Percentiles rank a stretch among this genome's conserved stretches.
Evolutionary conservation across 2,329 filamentous ascomycete species (phyloP).

Genomic region (Beauveria medogensis): DNA sequence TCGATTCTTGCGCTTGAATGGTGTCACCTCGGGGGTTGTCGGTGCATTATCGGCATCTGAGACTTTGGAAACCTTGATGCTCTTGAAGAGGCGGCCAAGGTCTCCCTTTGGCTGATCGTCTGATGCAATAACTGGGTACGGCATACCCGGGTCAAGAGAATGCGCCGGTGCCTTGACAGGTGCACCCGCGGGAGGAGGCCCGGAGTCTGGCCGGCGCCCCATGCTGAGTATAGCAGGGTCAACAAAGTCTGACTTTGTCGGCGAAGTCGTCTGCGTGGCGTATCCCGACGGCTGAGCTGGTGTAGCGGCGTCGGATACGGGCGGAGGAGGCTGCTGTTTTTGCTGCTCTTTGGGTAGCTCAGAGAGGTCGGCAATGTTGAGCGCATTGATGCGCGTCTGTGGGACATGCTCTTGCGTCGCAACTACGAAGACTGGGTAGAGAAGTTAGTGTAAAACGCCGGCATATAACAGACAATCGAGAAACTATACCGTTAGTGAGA

Average conservation of each 20-base stretch:
- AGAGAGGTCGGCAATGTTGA: slow-evolving; percentile 37
- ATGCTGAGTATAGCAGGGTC: slow-evolving; percentile 79
- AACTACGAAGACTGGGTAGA: slow-evolving; percentile 29
- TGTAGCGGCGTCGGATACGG: slow-evolving; percentile 20
- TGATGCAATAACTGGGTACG: neutral
- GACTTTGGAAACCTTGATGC: slow-evolving; percentile 17
- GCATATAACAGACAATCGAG: too few species aligned
- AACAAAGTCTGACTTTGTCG: slow-evolving; percentile 51
- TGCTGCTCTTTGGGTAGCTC: slow-evolving; percentile 27
- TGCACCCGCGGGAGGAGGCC: slow-evolving; percentile 17
- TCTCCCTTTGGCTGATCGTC: neutral
- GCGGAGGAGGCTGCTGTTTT: slow-evolving; percentile 19
- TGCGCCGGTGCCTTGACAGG: slow-evolving; percentile 23
- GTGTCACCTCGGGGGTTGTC: slow-evolving; percentile 16
- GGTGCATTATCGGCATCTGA: slow-evolving; percentile 16
- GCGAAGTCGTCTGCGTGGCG: slow-evolving; percentile 21
- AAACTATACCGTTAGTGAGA: slow-evolving; percentile 58
- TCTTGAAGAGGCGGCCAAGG: slow-evolving; percentile 13
- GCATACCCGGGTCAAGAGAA: slow-evolving; percentile 16
- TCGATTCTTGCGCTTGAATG: slow-evolving; percentile 25
- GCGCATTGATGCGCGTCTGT: slow-evolving; percentile 37
- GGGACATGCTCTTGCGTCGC: slow-evolving; percentile 34
- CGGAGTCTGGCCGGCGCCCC: slow-evolving; percentile 32
- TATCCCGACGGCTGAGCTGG: slow-evolving; percentile 5
- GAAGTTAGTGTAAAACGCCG: neutral